phyloP scores from a whole-genome alignment of 495 filamentous ascomycete genomes.

The Trichoderma erinaceum region DNA sequence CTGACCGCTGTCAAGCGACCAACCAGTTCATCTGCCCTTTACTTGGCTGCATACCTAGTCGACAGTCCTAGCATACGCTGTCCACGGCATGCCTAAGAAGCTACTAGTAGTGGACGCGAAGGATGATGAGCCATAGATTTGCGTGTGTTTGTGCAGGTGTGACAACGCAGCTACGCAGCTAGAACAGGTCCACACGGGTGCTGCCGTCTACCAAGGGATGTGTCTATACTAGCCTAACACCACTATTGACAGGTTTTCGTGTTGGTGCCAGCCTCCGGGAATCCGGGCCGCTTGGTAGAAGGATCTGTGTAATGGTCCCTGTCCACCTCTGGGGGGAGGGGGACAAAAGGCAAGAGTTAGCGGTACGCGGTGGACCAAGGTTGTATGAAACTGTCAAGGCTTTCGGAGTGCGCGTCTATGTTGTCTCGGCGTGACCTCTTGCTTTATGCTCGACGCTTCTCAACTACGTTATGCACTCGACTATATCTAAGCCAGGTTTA shows the following conservation, averaged over 20 bases:
- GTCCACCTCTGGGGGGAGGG: too few species aligned
- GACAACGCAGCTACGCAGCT: neutral
- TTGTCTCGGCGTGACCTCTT: neutral
- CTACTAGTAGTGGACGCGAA: too few species aligned
- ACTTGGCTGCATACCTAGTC: neutral
- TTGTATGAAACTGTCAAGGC: too few species aligned
- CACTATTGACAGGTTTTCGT: neutral
- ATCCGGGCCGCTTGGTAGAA: neutral
- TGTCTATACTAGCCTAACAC: neutral
- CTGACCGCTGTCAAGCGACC: neutral
- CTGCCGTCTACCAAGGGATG: conserved; percentile 1
- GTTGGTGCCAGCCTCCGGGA: neutral
- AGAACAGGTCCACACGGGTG: neutral
- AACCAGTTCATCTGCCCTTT: neutral
- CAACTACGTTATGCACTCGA: neutral
- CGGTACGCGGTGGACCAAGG: too few species aligned
- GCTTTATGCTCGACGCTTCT: neutral
- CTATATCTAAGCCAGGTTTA: neutral
- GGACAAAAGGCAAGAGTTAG: too few species aligned
- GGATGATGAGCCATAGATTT: neutral
- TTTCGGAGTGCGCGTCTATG: too few species aligned
- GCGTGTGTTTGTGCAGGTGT: neutral
- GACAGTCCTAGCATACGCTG: too few species aligned
- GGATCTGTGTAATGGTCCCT: neutral
- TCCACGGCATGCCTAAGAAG: too few species aligned